phyloP scores from a whole-genome alignment of 2,329 filamentous ascomycete species.

The Phaeosphaeria sp. region DNA sequence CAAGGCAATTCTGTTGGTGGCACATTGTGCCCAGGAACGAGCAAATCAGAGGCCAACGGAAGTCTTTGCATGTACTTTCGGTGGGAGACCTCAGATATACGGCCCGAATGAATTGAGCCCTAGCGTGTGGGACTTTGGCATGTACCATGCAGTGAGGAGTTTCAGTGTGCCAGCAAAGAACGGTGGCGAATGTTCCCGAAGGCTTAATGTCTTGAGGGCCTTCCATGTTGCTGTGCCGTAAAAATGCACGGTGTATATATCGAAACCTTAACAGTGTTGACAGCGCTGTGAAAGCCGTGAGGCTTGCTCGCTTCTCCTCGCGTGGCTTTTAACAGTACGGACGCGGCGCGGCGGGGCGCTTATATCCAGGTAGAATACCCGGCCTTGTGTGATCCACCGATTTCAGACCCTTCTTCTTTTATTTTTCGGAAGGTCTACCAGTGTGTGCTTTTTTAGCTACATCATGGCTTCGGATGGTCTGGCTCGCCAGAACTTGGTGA shows the following conservation, averaged over 20 bases:
- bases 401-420: background rate
- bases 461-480: slow-evolving; percentile 3
- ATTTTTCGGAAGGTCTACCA: background rate
- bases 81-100: background rate
- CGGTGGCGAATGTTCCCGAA: background rate
- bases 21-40: background rate
- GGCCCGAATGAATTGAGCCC: background rate
- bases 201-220: background rate
- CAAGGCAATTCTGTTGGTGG: background rate
- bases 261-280: background rate
- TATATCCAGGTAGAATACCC: background rate
- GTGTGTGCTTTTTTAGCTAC: background rate
- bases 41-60: background rate
- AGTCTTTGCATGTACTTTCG: background rate
- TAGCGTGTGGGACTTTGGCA: background rate
- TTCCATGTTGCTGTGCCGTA: background rate
- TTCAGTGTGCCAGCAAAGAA: background rate
- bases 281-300: background rate
- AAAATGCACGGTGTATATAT: background rate
- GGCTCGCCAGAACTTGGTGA: slow-evolving; percentile 7
- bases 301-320: background rate
- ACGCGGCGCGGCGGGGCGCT: background rate
- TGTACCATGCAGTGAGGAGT: background rate
- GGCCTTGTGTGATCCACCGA: background rate
- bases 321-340: background rate